A percentile compares a stretch with the other conserved stretches of the same genome.
Evolutionary conservation across 2,329 filamentous ascomycete species (phyloP).

Genomic region (Podosphaera leucotricha): DNA sequence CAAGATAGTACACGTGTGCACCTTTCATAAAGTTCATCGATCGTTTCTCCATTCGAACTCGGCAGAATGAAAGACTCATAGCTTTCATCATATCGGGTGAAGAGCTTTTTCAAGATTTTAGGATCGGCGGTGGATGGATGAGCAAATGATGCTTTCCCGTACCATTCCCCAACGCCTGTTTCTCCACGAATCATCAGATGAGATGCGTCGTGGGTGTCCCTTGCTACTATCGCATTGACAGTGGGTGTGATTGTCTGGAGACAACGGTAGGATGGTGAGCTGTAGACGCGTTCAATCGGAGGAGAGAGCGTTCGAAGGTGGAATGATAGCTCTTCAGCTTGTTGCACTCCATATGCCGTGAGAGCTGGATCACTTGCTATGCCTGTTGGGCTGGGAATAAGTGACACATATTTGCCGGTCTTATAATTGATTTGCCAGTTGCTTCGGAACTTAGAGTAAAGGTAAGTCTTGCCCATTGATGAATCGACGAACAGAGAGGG

Average conservation of each 20-base stretch:
- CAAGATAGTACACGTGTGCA: slow-evolving; percentile 44
- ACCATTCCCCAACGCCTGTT: slow-evolving; percentile 59
- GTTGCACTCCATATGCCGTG: slow-evolving; percentile 63
- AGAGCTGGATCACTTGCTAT: slow-evolving; percentile 74
- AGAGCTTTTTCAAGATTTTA: slow-evolving; percentile 37
- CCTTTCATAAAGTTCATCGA: slow-evolving; percentile 58
- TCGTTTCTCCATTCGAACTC: slow-evolving; percentile 51
- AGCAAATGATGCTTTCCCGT: slow-evolving; percentile 61
- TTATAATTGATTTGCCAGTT: slow-evolving; percentile 68
- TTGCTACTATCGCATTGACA: slow-evolving; percentile 21
- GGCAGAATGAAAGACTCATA: slow-evolving; percentile 45
- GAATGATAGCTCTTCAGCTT: slow-evolving; percentile 52
- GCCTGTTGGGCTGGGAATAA: slow-evolving; percentile 60
- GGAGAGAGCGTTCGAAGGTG: slow-evolving; percentile 39
- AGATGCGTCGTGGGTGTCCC: slow-evolving; percentile 5
- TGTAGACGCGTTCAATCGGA: slow-evolving; percentile 55
- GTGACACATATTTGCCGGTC: slow-evolving; percentile 54
- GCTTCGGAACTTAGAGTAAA: slow-evolving; percentile 47
- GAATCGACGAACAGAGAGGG: slow-evolving; percentile 4
- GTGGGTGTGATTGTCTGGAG: slow-evolving; percentile 62
- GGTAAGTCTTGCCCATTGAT: slow-evolving; percentile 3
- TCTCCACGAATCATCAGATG: slow-evolving; percentile 27
- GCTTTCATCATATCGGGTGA: slow-evolving; percentile 32
- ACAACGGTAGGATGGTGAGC: slow-evolving; percentile 69
- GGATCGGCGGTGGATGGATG: slow-evolving; percentile 57